Base-by-base conservation (phyloP, 805 yeast genomes). In the Lipomyces lipofer region DNA sequence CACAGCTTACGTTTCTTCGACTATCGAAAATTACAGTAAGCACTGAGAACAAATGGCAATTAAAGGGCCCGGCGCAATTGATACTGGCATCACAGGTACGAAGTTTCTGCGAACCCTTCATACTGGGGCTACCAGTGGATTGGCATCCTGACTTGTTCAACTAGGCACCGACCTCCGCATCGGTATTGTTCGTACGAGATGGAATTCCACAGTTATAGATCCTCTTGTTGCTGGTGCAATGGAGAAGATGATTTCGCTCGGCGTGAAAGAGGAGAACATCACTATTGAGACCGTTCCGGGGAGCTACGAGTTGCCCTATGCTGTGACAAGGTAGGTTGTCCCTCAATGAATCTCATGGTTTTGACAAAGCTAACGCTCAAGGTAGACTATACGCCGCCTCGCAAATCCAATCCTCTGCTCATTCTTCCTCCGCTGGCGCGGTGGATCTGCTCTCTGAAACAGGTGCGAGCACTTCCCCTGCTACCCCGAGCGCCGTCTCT, bases 181-280 rank as follows among this genome's bases (percentile, higher is more conserved):
- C 50, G 97, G 92, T 32, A 89, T 94, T 67, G 79, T 94, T 53
- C 97, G 91, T 70, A 97, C 99, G 13, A 86, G 99, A 71, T 94
- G 99, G 99, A 94, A 94, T 72, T 71, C 75, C 36, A 73, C 75
- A 45, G 82, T 94, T 59, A 89, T 94, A 64, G 84, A 82, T 43
- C 85, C 88, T 12, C 76, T 94, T 43, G 91, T 91, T 5, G 73
- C 78, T 29, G 98, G 98, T 50, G 90, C 94, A 22, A 70, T 82
- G 33, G 69, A 73, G 29, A 80, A 80, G 68, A 49, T 55, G 39
- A 73, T 91, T 67, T 78, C 78, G 42, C 72, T 86, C 51, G 90
- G 90, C 25, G 98, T 94, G 27, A 71, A 75, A 63, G 83, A 83
- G 62, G 85, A 81, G 60, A 88, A 90, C 72, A 90, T 94, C 60